These are phyloP conservation scores for Balakata baccata DNA, from an alignment of 345 rosid species.

Conservation along the genomic window DNA sequence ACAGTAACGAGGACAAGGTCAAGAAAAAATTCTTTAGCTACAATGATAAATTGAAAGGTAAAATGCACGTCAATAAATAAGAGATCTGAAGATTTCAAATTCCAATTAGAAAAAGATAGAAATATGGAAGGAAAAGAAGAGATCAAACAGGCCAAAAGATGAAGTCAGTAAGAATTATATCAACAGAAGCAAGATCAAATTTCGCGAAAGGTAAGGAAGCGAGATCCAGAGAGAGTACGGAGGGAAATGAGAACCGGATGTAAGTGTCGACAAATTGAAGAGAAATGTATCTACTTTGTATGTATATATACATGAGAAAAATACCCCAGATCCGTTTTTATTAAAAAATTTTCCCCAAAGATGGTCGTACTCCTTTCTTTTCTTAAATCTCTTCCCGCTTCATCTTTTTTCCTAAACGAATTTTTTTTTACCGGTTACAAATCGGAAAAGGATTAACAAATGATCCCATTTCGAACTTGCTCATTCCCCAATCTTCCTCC, in stretches of 20 bases:
- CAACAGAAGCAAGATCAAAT: not conserved
- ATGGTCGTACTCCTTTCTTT: no score
- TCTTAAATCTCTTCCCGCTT: no score
- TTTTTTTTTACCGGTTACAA: no score
- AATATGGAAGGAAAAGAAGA: not conserved
- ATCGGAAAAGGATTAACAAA: no score
- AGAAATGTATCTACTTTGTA: not conserved
- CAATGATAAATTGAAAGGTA: not conserved
- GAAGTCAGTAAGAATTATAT: not conserved
- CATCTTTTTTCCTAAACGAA: no score
- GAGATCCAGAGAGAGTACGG: not conserved
- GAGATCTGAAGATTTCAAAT: not conserved
- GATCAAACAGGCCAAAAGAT: not conserved
- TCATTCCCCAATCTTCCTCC: no score
- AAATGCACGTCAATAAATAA: not conserved
- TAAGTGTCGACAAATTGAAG: not conserved
- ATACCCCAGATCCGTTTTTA: no score
- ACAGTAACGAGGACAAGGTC: not conserved
- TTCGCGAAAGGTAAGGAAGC: not conserved
- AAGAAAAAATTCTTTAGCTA: not conserved
- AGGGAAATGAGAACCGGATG: not conserved
- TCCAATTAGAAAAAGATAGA: not conserved
- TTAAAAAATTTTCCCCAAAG: no score
- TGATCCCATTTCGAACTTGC: no score
- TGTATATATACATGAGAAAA: no score